phyloP scores from a whole-genome alignment of 2,329 filamentous ascomycete genomes.

The Ambrosiella beaveri region DNA sequence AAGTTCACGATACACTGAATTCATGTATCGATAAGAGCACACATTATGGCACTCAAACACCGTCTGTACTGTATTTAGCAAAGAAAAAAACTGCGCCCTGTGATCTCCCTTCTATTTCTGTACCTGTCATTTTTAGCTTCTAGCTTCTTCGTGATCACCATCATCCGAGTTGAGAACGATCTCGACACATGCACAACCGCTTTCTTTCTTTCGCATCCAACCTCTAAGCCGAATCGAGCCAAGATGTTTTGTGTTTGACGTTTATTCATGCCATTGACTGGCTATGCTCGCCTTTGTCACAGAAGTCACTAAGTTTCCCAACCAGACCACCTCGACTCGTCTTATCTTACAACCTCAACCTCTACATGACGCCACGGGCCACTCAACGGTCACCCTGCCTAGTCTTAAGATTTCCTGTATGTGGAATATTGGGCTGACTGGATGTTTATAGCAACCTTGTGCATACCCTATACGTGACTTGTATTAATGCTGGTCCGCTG shows the following conservation, averaged over 20 bases:
- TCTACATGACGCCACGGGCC: too few species aligned
- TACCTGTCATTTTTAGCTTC: not conserved
- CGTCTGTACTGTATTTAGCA: too few species aligned
- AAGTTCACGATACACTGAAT: too few species aligned
- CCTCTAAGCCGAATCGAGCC: not conserved
- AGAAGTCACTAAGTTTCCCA: not conserved
- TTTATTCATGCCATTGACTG: not conserved
- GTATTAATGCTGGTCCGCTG: not conserved
- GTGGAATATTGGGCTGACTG: not conserved
- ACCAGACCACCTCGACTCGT: not conserved
- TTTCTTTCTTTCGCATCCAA: not conserved
- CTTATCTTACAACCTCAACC: not conserved
- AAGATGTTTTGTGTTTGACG: not conserved
- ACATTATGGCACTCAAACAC: too few species aligned
- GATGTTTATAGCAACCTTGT: not conserved
- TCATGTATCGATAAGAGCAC: too few species aligned
- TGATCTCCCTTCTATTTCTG: not conserved
- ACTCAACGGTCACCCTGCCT: too few species aligned
- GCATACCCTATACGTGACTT: not conserved
- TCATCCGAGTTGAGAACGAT: not conserved
- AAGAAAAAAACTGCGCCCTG: not conserved
- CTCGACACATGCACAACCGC: not conserved
- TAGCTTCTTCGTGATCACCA: not conserved
- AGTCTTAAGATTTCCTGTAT: not conserved
- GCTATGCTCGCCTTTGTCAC: not conserved